A percentile compares a stretch with the other conserved stretches of the same genome.
These are phyloP conservation scores for Backusella morwellensis DNA, from an alignment of 192 early-diverging fungal species.

Conservation along the genomic window DNA sequence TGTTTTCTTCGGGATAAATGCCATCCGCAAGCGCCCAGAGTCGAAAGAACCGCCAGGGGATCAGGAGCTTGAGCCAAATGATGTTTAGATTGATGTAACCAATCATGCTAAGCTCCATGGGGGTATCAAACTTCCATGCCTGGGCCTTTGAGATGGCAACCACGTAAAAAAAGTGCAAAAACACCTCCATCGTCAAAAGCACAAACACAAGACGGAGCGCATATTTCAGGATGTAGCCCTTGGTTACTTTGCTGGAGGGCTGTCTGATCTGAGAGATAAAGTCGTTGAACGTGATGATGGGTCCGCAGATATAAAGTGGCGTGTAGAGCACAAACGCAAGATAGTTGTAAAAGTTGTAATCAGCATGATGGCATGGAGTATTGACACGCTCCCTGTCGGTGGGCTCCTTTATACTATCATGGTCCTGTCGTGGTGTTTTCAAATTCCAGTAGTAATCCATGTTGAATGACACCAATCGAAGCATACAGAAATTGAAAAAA, in stretches of 20 bases:
- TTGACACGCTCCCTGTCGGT: slow-evolving; percentile 63
- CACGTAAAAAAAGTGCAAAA: slow-evolving; percentile 82
- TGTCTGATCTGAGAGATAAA: slow-evolving; percentile 74
- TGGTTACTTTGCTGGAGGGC: background rate
- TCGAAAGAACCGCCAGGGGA: slow-evolving; percentile 96
- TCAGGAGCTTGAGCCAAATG: slow-evolving; percentile 92
- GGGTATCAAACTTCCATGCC: slow-evolving; percentile 75
- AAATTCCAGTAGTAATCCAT: slow-evolving; percentile 90
- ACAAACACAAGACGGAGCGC: slow-evolving; percentile 61
- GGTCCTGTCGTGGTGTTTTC: slow-evolving; percentile 16
- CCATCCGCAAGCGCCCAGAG: slow-evolving; percentile 93
- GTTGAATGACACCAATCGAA: slow-evolving; percentile 88
- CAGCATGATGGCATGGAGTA: slow-evolving; percentile 47
- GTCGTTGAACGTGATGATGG: slow-evolving; percentile 94
- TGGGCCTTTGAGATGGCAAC: slow-evolving; percentile 84
- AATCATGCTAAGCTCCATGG: slow-evolving; percentile 79
- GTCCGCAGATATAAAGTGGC: slow-evolving; percentile 92
- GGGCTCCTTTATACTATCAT: background rate
- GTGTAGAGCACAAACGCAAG: slow-evolving; percentile 82
- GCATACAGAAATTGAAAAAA: slow-evolving; percentile 86
- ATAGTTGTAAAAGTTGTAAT: slow-evolving; percentile 82
- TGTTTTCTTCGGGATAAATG: slow-evolving; percentile 85
- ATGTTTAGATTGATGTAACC: slow-evolving; percentile 85
- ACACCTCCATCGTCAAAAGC: slow-evolving; percentile 79
- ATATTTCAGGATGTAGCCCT: slow-evolving; percentile 49